Base-by-base conservation (phyloP, 805 yeast species). In the Starmerella ratchasimensis region DNA sequence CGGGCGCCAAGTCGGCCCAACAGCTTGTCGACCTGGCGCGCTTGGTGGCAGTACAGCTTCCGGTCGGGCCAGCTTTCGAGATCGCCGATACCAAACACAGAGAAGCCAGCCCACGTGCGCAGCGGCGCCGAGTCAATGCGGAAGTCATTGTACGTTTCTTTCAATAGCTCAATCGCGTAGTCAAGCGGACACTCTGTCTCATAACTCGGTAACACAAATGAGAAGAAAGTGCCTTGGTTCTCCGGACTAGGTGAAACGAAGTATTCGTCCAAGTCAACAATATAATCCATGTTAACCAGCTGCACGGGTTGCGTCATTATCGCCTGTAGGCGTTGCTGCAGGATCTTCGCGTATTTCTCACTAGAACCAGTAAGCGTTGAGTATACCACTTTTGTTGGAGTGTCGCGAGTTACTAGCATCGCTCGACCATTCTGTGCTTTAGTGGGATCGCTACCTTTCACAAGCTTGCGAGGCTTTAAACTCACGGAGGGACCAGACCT, bases 131-230 rank as follows among this genome's bases (percentile, higher is more conserved):
- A 80, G 53, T 83, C 94, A 24, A 84, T 71, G 47, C 95, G 67
- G 61, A 82, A 82, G 56, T 84, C 96, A 44, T 77, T 76, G 43
- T 72, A 72, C 1, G 93, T 82, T 38, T 84, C 95, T 45, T 72
- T 67, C 47, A 84, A 63, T 31, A 80, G 74, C 50, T 81, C 93
- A 39, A 84, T 61, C 56, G 83, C 82, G 53, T 74, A 86, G 57
- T 84, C 96, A 23, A 86, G 67, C 11, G 96, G 95, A 1, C 93
- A 80, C 56, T 84, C 96, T 0, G 86, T 80, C 47, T 83, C 95
- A 54, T 84, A 84, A 0, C 94, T 82, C 1, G 96, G 96, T 23
- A 84, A 63, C 13, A 84, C 81, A 41, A 84, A 46, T 26, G 86
- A 54, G 51, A 82, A 84, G 10, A 82, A 59, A 6, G 35, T 18